These are phyloP conservation scores for Cercophora newfieldiana DNA, from an alignment of 495 filamentous ascomycete genomes.

Conservation along the genomic window DNA sequence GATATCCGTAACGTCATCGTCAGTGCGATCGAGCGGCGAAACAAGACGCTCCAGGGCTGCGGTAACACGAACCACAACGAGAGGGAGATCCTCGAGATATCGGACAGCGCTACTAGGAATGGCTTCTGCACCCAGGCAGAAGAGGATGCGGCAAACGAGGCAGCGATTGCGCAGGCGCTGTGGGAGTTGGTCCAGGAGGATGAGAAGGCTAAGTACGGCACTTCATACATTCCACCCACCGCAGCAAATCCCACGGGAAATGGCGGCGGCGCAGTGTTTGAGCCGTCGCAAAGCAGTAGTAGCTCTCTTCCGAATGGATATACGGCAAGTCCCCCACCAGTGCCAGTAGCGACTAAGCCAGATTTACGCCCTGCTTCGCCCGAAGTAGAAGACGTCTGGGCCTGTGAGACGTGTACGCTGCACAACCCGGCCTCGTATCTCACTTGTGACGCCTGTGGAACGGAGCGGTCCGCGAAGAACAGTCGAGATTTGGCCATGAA, in stretches of 20 bases:
- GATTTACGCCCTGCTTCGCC: slow-evolving; percentile 4
- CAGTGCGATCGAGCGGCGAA: slow-evolving; percentile 69
- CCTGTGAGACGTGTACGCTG: slow-evolving; percentile 79
- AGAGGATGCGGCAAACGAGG: slow-evolving; percentile 86
- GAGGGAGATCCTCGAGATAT: slow-evolving; percentile 59
- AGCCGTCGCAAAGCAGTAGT: not conserved
- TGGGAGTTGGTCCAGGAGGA: slow-evolving; percentile 88
- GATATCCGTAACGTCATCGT: slow-evolving; percentile 77
- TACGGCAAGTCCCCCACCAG: slow-evolving; percentile 28
- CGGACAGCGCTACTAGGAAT: slow-evolving; percentile 66
- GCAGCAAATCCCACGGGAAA: slow-evolving; percentile 61
- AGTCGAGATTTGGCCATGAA: slow-evolving; percentile 27
- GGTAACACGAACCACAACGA: slow-evolving; percentile 64
- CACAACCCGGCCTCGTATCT: slow-evolving; percentile 70
- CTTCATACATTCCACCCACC: slow-evolving; percentile 64
- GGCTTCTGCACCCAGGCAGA: slow-evolving; percentile 83
- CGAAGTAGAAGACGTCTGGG: slow-evolving; percentile 52
- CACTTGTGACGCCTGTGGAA: slow-evolving; percentile 76
- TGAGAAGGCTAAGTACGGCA: slow-evolving; percentile 62
- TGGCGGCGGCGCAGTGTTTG: slow-evolving; percentile 27
- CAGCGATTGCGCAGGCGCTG: slow-evolving; percentile 83
- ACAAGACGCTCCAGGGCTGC: slow-evolving; percentile 66
- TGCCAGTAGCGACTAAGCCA: slow-evolving; percentile 24
- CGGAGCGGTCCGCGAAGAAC: slow-evolving; percentile 55
- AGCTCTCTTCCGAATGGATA: slow-evolving; percentile 7